These are phyloP conservation scores for Ambrosia trifida DNA, from an alignment of 129 eudicot species.

Conservation along the genomic window DNA sequence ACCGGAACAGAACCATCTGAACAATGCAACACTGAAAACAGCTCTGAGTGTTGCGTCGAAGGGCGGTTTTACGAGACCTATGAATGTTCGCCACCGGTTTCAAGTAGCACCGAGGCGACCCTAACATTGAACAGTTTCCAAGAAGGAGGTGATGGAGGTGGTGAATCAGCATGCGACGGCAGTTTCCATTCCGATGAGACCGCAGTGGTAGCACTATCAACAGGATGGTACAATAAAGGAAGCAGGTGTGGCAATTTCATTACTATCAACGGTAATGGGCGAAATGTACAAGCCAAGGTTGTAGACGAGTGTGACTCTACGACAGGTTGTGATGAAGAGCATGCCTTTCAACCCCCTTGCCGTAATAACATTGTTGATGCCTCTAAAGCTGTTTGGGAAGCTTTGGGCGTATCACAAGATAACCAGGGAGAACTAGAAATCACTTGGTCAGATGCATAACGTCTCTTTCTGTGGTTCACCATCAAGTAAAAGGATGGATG, in stretches of 20 bases:
- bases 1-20: no score
- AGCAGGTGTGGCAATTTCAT: conserved; percentile 37
- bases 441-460: no score
- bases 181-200: conserved; percentile 9
- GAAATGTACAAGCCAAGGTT: conserved; percentile 48
- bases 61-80: no score
- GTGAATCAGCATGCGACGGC: background rate
- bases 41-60: no score
- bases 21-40: no score
- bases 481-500: no score
- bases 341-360: no score
- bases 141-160: conserved; percentile 1
- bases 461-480: no score
- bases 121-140: background rate
- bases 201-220: conserved; percentile 48
- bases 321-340: conserved; percentile 28
- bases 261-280: conserved; percentile 36
- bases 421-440: no score
- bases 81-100: no score
- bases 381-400: conserved; percentile 64
- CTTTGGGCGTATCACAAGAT: background rate
- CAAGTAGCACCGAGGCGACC: background rate
- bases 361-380: conserved; percentile 48
- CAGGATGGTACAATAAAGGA: conserved; percentile 40
- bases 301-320: conserved; percentile 60